Evolutionary conservation across 176 grass and related monocot species (phyloP).

Genomic region (Thalia dealbata): DNA sequence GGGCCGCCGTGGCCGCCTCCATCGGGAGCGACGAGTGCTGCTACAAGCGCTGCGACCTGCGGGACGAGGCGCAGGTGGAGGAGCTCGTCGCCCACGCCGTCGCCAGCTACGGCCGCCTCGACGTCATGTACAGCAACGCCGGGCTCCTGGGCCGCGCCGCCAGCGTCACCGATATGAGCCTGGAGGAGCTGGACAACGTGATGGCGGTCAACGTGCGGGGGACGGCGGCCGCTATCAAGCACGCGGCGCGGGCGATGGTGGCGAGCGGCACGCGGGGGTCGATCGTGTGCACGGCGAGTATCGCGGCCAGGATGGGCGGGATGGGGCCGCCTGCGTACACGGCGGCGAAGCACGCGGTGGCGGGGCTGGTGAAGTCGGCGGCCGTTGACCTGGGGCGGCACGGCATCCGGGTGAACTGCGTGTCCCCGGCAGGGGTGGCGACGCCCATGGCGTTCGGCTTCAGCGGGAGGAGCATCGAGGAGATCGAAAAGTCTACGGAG

Average conservation of each 20-base stretch:
- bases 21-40: not conserved
- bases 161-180: not conserved
- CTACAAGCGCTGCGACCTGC: slow-evolving; percentile 65
- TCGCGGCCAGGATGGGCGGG: slow-evolving; percentile 19
- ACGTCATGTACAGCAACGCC: slow-evolving; percentile 76
- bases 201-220: slow-evolving; percentile 33
- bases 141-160: slow-evolving; percentile 1
- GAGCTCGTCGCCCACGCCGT: slow-evolving; percentile 34
- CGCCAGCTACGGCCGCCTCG: slow-evolving; percentile 46
- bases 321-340: slow-evolving; percentile 30
- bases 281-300: slow-evolving; percentile 41
- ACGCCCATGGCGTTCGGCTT: slow-evolving; percentile 40
- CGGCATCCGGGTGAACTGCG: slow-evolving; percentile 47
- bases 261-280: slow-evolving; percentile 19
- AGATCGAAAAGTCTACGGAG: slow-evolving; percentile 30
- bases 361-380: slow-evolving; percentile 34
- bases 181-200: not conserved
- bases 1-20: slow-evolving; percentile 17
- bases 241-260: slow-evolving; percentile 44
- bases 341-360: slow-evolving; percentile 35
- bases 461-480: slow-evolving; percentile 10
- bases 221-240: slow-evolving; percentile 41
- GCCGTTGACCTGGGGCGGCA: slow-evolving; percentile 36
- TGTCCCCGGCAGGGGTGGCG: slow-evolving; percentile 45
- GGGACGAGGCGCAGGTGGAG: slow-evolving; percentile 54